Conservation (phyloP, 2,329 filamentous ascomycete species). For the Tolypocladium sp. region DNA sequence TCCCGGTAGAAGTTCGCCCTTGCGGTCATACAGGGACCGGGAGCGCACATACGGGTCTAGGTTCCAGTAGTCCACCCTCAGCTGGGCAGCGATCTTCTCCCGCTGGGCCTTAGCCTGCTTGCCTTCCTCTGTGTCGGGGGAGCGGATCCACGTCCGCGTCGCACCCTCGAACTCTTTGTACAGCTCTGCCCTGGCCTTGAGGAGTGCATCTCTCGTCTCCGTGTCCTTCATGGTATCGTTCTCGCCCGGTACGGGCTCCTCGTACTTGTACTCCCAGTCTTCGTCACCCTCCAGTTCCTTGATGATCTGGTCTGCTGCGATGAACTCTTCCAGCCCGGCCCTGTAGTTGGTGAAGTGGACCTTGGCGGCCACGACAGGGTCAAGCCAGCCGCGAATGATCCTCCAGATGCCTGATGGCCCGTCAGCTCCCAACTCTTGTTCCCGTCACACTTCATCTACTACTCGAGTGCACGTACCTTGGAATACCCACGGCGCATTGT, state of each 20-base stretch:
- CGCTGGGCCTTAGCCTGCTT: constrained; percentile 47
- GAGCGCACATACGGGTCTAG: constrained; percentile 83
- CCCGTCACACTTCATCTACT: background rate
- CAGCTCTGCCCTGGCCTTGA: constrained; percentile 54
- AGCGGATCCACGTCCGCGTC: constrained; percentile 65
- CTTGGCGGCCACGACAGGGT: constrained; percentile 90
- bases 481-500: constrained; percentile 96
- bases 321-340: constrained; percentile 69
- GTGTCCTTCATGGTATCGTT: constrained; percentile 65
- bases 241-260: constrained; percentile 67
- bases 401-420: constrained; percentile 69
- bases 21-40: constrained; percentile 75
- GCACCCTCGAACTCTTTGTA: constrained; percentile 64
- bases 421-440: background rate
- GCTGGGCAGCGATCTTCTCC: constrained; percentile 48
- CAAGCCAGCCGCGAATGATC: constrained; percentile 91
- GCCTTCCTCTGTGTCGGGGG: constrained; percentile 30
- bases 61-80: constrained; percentile 76
- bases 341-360: constrained; percentile 84
- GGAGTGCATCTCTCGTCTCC: constrained; percentile 51
- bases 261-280: constrained; percentile 73
- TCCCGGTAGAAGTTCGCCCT: constrained; percentile 57
- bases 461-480: constrained; percentile 47
- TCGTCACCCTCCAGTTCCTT: constrained; percentile 83
- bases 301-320: constrained; percentile 60